Conservation (phyloP, 805 yeast species). For the Hanseniaspora occidentalis region DNA sequence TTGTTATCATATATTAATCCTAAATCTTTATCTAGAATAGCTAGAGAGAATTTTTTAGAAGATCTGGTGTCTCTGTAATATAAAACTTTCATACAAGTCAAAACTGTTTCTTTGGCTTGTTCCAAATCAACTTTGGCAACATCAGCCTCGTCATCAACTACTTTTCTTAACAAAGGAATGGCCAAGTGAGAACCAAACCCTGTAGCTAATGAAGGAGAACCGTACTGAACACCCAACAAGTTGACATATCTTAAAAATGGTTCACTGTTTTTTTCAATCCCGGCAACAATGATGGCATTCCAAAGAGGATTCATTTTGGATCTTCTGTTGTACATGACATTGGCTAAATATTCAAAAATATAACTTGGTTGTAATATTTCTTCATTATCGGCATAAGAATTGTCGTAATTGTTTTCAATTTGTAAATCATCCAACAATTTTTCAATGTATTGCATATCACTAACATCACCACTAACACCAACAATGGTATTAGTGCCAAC, state of each 20-base stretch:
- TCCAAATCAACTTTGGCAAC: conserved; percentile 54
- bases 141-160: conserved; percentile 70
- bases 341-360: conserved; percentile 76
- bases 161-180: conserved; percentile 75
- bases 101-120: conserved; percentile 64
- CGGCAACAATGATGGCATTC: conserved; percentile 90
- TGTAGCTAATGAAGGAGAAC: conserved; percentile 82
- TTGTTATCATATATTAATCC: conserved; percentile 55
- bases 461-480: conserved; percentile 88
- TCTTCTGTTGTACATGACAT: conserved; percentile 77
- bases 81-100: conserved; percentile 84
- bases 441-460: conserved; percentile 81
- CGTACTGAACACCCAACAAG: conserved; percentile 80
- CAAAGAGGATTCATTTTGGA: conserved; percentile 91
- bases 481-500: conserved; percentile 84
- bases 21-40: conserved; percentile 53
- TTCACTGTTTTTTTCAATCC: conserved; percentile 35
- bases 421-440: conserved; percentile 67
- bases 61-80: conserved; percentile 96
- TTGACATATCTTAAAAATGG: conserved; percentile 82
- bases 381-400: conserved; percentile 31
- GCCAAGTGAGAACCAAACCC: conserved; percentile 97
- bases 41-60: conserved; percentile 70
- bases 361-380: conserved; percentile 69
- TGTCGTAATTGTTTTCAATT: conserved; percentile 68